Evolutionary conservation across 1,284 basidiomycete genomes (phyloP), one percentile per base, ranked within the genome.

Genomic region (Moesziomyces sp.): DNA sequence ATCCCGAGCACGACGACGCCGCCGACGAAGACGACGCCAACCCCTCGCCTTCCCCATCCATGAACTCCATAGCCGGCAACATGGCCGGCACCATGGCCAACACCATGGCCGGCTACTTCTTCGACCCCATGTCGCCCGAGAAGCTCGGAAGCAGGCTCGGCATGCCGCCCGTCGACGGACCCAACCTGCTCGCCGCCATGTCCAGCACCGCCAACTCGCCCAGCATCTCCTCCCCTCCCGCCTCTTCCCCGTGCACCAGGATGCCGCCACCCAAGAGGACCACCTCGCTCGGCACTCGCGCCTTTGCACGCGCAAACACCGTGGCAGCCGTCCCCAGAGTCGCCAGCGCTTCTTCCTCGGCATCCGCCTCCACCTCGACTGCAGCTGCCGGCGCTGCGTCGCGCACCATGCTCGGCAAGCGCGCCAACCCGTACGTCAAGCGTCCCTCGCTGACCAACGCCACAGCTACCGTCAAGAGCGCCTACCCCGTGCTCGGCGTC

Each of bases 71-170:
- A 8, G 56, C 61, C 2, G 74, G 68, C 3, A 52, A 63, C 24
- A 26, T 26, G 24, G 24, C 61, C 2, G 74, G 68, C 3, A 52
- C 66, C 24, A 26, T 26, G 24, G 24, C 61, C 2, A 70, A 64
- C 3, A 52, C 66, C 43, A 76, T 82, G 57, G 77, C 71, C 18
- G 67, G 57, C 56, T 82, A 79, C 66, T 82, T 82, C 50, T 80
- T 68, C 56, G 67, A 81, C 28, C 80, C 80, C 1, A 47, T 77
- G 42, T 81, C 80, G 13, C 80, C 80, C 16, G 68, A 81, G 45
- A 72, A 74, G 61, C 58, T 57, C 21, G 63, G 28, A 9, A 46
- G 49, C 43, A 52, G 55, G 38, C 58, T 61, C 34, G 57, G 60
- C 38, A 63, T 63, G 60, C n/a, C 60, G 13, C 50, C 64, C 11